Base-by-base conservation (phyloP, 345 rosid genomes). In the Salix brachista region DNA sequence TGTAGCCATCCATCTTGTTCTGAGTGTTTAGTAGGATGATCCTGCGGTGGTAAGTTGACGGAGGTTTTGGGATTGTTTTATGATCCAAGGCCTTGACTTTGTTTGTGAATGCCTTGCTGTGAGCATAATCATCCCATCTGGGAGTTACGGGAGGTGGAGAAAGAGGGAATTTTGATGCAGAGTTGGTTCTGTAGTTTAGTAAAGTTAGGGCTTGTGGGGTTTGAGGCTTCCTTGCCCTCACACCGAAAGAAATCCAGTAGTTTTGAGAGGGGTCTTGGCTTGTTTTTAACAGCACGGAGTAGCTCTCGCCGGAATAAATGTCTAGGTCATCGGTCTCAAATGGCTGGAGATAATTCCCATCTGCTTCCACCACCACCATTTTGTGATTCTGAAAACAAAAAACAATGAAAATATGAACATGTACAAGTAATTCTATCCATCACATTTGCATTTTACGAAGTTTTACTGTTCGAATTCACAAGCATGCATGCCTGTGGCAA, bases 281-380 rank as follows among this genome's bases (percentile, higher is more conserved):
- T 10, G 99, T 90, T 14, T 52, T 85, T 4, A 95, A 48, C 8
- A 95, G 76, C 3, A 95, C 86, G 0, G 99, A 95, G 87, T 93
- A 95, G 80, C 83, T 91, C 65, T 95, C 94, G 62, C 99, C 99
- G 13, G 94, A 91, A 48, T 93, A 90, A 34, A 93, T 84, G 81
- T 90, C 92, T 58, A 95, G 26, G 41, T 90, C 87, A 6, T 87
- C 80, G 1, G 85, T 86, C 19, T 41, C n/a, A 54, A 93, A 93
- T 36, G 94, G 97, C 36, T 88, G 78, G 4, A 95, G 82, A 69
- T 91, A 88, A 73, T 95, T 91, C n/a, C 92, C 97, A 84, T 94
- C 98, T 0, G 97, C 98, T 81, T 92, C 98, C 25, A 94, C 97
- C 72, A 90, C 97, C 41, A 79, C 17, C 84, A 94, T 85, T 54